Evolutionary conservation across 2,329 filamentous ascomycete species (phyloP), one percentile per base, ranked within the genome.

Genomic region (Hansfordia pulvinata): DNA sequence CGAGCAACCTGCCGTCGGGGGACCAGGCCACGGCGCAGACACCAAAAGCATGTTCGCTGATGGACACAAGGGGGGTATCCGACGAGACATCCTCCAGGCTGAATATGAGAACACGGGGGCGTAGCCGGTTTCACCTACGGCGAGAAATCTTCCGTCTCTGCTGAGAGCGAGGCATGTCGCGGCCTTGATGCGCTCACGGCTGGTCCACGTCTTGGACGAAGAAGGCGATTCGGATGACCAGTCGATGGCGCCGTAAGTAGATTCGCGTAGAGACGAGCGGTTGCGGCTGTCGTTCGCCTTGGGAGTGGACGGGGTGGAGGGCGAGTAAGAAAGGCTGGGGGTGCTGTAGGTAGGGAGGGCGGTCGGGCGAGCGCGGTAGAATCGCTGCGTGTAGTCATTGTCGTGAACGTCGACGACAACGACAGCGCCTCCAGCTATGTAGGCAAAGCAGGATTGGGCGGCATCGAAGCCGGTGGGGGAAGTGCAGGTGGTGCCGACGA

Each of bases 91-190:
- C 85, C 40, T 80, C 70, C 5, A 90, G 74, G 17, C 74, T 84
- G 53, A 93, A 98, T 29, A 98, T 76, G 30, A 96, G 62, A 13
- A 98, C 84, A 28, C 90, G 70, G 90, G 90, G 28, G 78, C 81
- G 52, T 96, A 94, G 13, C 90, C 90, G 4, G 86, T 93, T 67
- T 98, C 90, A 42, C 90, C 90, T 3, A 96, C 80, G 7, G 88
- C 90, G 27, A 98, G 62, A 46, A 80, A 92, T 40, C 72, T 79
- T 17, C 82, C 86, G 53, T 94, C 85, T 1, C 76, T 73, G 46
- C 85, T 94, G 37, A 98, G 66, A 13, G 84, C 78, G 15, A 98
- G 69, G 44, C 86, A 93, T 5, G 86, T 93, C 3, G 86, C 84
- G 11, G 90, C 82, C 56, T 96, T 96, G 47, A 96, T 86, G 38